Base-by-base conservation (phyloP, 75 land plant genomes). In the Ceratopteris richardii region DNA sequence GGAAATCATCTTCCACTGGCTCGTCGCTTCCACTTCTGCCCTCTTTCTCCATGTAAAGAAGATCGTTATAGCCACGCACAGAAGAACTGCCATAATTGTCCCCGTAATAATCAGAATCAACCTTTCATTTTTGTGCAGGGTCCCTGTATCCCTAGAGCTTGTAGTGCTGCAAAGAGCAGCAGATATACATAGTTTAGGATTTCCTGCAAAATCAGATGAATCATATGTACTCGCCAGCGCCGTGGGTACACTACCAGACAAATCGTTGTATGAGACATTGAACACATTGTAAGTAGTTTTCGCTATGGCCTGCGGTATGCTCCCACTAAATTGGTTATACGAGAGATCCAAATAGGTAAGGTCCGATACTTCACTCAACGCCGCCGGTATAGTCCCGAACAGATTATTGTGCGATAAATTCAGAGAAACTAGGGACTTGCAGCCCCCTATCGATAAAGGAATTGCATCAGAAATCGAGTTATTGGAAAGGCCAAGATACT, bases 301-400 rank as follows among this genome's bases (percentile, higher is more conserved):
- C 21, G 51, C 85, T 68, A 21, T 90, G 73, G 31, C 41, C 1
- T 43, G 67, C 0, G 97, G 97, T 27, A 91, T 80, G 18, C 17
- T 62, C 23, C 97, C 97, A 24, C 80, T 44, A 44, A 91, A 70
- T 17, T 22, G 42, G 62, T 91, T 91, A 33, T 51, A n/a, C 75
- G 80, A 80, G 25, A 90, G 74, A 62, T 90, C 97, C 10, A 92
- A 69, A 43, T 81, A 70, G 67, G 81, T 82, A 44, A 87, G 76
- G 70, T 82, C 82, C 16, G 84, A 66, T 47, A 90, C 81, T 30
- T 58, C 51, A 22, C 77, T 62, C 50, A 87, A 51, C 56, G 73
- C 70, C 10, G 61, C 72, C 1, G 94, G 95, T 54, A 85, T 89
- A 46, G 44, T 31, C 1, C 86, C 89, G 0, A 54, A 19, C 44